These are phyloP conservation scores for Mortierella sp. DNA, from an alignment of 371 early-diverging fungal genomes.

Conservation along the genomic window DNA sequence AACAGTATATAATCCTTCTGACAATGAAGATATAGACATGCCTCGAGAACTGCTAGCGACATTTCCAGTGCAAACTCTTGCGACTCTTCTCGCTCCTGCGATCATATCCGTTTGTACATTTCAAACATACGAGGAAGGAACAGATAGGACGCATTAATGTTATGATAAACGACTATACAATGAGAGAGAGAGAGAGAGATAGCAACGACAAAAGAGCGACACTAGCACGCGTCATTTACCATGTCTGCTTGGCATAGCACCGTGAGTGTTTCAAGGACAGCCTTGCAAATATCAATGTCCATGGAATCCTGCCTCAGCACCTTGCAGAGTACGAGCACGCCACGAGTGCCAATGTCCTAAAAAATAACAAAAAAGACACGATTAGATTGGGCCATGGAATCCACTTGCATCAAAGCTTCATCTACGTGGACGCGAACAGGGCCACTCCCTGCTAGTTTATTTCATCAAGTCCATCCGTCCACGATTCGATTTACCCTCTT, in stretches of 20 bases:
- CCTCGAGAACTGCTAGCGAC: slow-evolving; percentile 37
- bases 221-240: slow-evolving; percentile 11
- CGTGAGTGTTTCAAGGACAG: slow-evolving; percentile 85
- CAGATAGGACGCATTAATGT: too few relatives aligned
- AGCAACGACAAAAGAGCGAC: neutral
- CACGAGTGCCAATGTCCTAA: slow-evolving; percentile 88
- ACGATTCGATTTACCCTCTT: slow-evolving; percentile 61
- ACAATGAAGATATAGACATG: too few relatives aligned
- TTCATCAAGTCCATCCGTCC: neutral
- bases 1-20: too few relatives aligned
- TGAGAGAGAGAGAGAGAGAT: neutral
- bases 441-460: neutral
- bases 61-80: slow-evolving; percentile 48
- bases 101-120: neutral
- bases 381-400: too few relatives aligned
- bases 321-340: slow-evolving; percentile 77
- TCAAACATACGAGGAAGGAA: neutral
- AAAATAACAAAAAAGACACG: neutral
- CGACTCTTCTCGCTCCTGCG: slow-evolving; percentile 51
- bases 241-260: slow-evolving; percentile 76
- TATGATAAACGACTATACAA: too few relatives aligned
- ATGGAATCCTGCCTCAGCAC: slow-evolving; percentile 80
- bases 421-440: neutral
- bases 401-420: slow-evolving; percentile 26
- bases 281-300: slow-evolving; percentile 87